These are phyloP conservation scores for Xylaria longipes DNA, from an alignment of 495 filamentous ascomycete species.

Conservation along the genomic window DNA sequence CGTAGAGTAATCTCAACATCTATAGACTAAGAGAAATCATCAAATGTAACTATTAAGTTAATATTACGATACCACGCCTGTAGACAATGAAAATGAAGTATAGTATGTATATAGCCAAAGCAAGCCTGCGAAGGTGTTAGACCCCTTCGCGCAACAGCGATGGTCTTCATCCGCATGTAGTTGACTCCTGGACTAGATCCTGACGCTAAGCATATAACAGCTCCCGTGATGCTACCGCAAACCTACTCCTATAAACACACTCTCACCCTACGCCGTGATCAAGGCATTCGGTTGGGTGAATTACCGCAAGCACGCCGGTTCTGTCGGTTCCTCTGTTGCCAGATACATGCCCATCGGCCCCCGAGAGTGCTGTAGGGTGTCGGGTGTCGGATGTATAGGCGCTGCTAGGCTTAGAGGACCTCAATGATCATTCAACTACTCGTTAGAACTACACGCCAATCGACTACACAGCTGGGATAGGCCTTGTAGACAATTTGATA, in stretches of 20 bases:
- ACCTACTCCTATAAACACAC: not conserved
- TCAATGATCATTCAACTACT: not conserved
- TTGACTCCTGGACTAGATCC: not conserved
- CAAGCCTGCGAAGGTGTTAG: not conserved
- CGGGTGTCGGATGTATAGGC: not conserved
- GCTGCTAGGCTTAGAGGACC: not conserved
- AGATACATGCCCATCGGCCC: not conserved
- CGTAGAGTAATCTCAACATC: not conserved
- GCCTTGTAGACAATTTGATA: not conserved
- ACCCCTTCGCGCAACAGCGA: not conserved
- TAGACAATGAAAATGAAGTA: not conserved
- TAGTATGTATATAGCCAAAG: not conserved
- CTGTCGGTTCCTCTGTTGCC: not conserved
- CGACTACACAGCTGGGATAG: not conserved
- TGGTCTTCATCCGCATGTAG: not conserved
- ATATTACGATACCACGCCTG: not conserved
- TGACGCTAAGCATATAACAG: not conserved
- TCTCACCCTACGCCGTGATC: not conserved
- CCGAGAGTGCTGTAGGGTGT: not conserved
- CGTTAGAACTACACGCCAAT: not conserved
- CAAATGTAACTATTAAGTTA: not conserved
- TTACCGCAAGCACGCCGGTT: not conserved
- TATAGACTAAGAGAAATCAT: not conserved
- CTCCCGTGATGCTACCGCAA: not conserved
- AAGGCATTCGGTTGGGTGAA: not conserved